A percentile compares a stretch with the other conserved stretches of the same genome.
These are phyloP conservation scores for Diplodia mutila DNA, from an alignment of 2,329 filamentous ascomycete species.

Conservation along the genomic window DNA sequence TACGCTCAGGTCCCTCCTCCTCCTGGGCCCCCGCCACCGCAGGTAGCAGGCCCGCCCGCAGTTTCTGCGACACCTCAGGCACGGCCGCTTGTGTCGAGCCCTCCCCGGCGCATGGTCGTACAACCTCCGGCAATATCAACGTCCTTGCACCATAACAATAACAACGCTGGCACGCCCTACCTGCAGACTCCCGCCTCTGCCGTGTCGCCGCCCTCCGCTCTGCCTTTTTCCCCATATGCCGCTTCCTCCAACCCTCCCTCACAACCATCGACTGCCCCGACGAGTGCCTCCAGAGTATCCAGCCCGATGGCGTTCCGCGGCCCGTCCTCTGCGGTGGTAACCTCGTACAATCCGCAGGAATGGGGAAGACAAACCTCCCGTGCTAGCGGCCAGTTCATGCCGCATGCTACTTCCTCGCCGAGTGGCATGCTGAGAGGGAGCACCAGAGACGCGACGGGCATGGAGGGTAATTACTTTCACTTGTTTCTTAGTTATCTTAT, in stretches of 20 bases:
- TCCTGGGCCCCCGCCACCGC: conserved; percentile 21
- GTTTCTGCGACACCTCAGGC: conserved; percentile 16
- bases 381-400: conserved; percentile 25
- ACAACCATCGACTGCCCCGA: conserved; percentile 36
- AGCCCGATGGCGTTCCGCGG: conserved; percentile 44
- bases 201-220: conserved; percentile 39
- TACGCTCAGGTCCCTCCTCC: conserved; percentile 24
- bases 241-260: conserved; percentile 29
- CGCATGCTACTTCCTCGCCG: conserved; percentile 37
- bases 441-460: conserved; percentile 39
- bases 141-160: conserved; percentile 38
- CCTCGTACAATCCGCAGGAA: conserved; percentile 55
- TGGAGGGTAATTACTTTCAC: conserved; percentile 49
- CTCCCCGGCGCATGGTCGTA: conserved; percentile 42
- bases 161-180: conserved; percentile 36
- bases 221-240: conserved; percentile 44
- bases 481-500: background rate
- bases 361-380: conserved; percentile 44
- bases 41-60: conserved; percentile 17
- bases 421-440: conserved; percentile 39
- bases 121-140: conserved; percentile 49
- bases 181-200: conserved; percentile 45
- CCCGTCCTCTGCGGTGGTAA: conserved; percentile 32
- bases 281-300: conserved; percentile 37
- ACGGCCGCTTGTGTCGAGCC: conserved; percentile 28